Conservation (phyloP, 1,284 basidiomycete species). For the Coniferiporia weirii region DNA sequence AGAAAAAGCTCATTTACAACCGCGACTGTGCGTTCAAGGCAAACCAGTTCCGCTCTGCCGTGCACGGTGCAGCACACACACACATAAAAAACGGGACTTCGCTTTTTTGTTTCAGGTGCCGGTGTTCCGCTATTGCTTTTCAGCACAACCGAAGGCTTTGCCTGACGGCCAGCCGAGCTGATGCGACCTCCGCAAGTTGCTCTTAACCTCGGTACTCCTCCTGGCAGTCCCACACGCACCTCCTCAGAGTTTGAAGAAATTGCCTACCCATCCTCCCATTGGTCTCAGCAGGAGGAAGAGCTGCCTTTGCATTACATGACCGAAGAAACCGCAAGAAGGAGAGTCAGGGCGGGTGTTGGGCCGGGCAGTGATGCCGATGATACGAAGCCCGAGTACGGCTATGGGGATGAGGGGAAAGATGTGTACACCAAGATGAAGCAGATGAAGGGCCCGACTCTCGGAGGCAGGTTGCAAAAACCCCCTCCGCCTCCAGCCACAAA, state of each 20-base stretch:
- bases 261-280: constrained; percentile 45
- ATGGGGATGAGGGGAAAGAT: constrained; percentile 70
- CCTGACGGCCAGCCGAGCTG: constrained; percentile 26
- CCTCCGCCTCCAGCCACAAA: constrained; percentile 65
- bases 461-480: constrained; percentile 55
- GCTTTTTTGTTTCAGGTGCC: background rate
- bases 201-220: constrained; percentile 61
- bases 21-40: background rate
- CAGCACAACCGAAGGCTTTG: background rate
- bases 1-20: background rate
- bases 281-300: constrained; percentile 42
- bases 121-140: background rate
- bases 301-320: constrained; percentile 67
- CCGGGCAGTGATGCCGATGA: constrained; percentile 32
- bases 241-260: constrained; percentile 72
- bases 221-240: constrained; percentile 35
- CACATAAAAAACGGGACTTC: too few relatives aligned
- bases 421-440: constrained; percentile 62
- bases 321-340: constrained; percentile 63
- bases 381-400: constrained; percentile 32
- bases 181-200: constrained; percentile 62
- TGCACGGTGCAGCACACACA: too few relatives aligned
- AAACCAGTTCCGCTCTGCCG: background rate
- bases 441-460: constrained; percentile 44
- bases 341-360: constrained; percentile 40